Percentiles rank a stretch among this genome's conserved stretches.
These are phyloP conservation scores for Xylaria venustula DNA, from an alignment of 495 filamentous ascomycete species.

Conservation along the genomic window DNA sequence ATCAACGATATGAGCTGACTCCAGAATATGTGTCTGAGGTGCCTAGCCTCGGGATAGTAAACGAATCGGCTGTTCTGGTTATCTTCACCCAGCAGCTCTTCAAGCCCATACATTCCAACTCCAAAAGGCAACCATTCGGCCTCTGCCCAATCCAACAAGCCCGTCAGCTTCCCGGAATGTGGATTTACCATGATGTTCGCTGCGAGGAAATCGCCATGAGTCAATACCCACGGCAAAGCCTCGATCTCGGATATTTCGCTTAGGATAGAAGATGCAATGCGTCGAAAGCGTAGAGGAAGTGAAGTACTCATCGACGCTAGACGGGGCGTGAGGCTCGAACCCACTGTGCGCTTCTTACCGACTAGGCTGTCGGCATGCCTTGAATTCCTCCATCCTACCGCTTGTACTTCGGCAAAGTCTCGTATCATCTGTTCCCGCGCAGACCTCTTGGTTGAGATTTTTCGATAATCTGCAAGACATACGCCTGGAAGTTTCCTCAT, in stretches of 20 bases:
- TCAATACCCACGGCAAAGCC: slow-evolving; percentile 49
- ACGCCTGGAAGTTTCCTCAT: slow-evolving; percentile 43
- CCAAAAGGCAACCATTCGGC: slow-evolving; percentile 57
- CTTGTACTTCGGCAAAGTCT: slow-evolving; percentile 44
- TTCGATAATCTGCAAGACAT: slow-evolving; percentile 34
- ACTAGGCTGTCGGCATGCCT: slow-evolving; percentile 17
- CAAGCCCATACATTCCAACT: slow-evolving; percentile 54
- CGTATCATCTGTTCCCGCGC: slow-evolving; percentile 36
- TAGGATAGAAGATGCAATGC: slow-evolving; percentile 30
- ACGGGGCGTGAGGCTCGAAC: slow-evolving; percentile 34
- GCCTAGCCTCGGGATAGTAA: slow-evolving; percentile 41
- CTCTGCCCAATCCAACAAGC: slow-evolving; percentile 63
- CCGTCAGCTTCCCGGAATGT: slow-evolving; percentile 36
- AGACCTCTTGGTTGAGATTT: slow-evolving; percentile 5
- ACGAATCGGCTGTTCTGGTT: slow-evolving; percentile 27
- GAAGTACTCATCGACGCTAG: slow-evolving; percentile 34
- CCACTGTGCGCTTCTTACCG: slow-evolving; percentile 30
- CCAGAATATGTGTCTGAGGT: slow-evolving; percentile 50
- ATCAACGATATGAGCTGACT: slow-evolving; percentile 32
- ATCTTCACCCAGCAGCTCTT: slow-evolving; percentile 50
- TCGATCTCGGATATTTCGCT: slow-evolving; percentile 36
- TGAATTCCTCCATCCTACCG: slow-evolving; percentile 30
- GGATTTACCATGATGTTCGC: slow-evolving; percentile 53
- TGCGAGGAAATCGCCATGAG: slow-evolving; percentile 56
- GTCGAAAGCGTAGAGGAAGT: slow-evolving; percentile 39